These are phyloP conservation scores for Vitis labrusca DNA, from an alignment of 164 flowering plant genomes.

Conservation along the genomic window DNA sequence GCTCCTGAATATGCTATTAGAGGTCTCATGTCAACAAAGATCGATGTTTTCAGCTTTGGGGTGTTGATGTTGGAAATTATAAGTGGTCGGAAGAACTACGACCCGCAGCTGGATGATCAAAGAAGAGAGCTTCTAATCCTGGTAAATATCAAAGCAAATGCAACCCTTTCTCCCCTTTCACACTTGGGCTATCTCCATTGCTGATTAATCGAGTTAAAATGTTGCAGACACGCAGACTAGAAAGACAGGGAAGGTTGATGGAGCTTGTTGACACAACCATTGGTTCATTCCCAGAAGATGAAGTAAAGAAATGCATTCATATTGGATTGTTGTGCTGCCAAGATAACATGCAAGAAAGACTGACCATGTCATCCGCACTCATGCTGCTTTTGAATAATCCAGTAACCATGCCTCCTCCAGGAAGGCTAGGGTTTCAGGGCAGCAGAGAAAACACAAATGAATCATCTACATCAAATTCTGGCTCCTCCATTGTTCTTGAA, in stretches of 20 bases:
- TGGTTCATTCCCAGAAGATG: slow-evolving; percentile 12
- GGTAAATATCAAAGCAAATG: slow-evolving; percentile 1
- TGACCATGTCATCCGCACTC: background rate
- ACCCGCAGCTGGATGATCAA: slow-evolving; percentile 2
- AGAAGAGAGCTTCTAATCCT: slow-evolving; percentile 1
- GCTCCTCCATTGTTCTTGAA: too few species aligned
- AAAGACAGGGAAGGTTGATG: slow-evolving; percentile 3
- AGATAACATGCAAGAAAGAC: too few species aligned
- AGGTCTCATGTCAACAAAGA: slow-evolving; percentile 2
- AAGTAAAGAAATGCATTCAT: background rate
- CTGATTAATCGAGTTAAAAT: background rate
- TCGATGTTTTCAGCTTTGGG: slow-evolving; percentile 14
- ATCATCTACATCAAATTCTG: background rate
- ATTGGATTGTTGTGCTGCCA: too few species aligned
- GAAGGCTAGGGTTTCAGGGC: slow-evolving; percentile 5
- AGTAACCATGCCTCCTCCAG: slow-evolving; percentile 4
- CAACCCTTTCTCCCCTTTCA: background rate
- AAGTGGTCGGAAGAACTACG: slow-evolving; percentile 15
- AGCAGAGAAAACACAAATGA: background rate
- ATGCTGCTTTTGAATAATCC: slow-evolving; percentile 2
- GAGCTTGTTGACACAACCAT: slow-evolving; percentile 10
- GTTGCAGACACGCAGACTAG: slow-evolving; percentile 6
- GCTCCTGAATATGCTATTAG: slow-evolving; percentile 9
- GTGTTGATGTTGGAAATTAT: slow-evolving; percentile 10
- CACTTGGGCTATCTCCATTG: too few species aligned